Evolutionary conservation across 176 grass and related monocot species (phyloP).

Genomic region (Dactylis glomerata): DNA sequence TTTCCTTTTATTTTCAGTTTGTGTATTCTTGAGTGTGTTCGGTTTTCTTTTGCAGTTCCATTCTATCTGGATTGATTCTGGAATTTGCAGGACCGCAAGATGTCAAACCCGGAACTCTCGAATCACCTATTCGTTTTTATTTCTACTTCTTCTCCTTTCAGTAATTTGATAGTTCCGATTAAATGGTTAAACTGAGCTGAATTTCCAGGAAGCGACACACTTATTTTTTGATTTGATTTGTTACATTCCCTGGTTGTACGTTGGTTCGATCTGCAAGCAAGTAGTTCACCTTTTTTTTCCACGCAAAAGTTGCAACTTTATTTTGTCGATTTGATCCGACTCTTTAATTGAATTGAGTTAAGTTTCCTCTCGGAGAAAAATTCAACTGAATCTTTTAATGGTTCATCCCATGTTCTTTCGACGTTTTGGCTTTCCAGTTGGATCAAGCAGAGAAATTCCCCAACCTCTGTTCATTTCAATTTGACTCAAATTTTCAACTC

Average conservation of each 20-base stretch:
- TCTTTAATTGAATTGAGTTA: background rate
- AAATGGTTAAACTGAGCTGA: conserved; percentile 14
- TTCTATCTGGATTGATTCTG: background rate
- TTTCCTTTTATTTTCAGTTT: background rate
- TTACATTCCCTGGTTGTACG: background rate
- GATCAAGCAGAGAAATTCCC: background rate
- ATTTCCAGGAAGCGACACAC: background rate
- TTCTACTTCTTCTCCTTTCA: background rate
- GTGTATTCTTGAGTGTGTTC: too few species aligned
- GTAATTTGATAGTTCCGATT: background rate
- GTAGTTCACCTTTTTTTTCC: background rate
- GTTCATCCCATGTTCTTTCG: background rate
- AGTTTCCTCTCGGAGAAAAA: background rate
- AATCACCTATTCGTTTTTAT: background rate
- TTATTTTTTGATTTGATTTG: background rate
- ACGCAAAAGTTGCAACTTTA: background rate
- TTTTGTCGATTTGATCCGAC: conserved; percentile 7
- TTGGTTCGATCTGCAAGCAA: conserved; percentile 23
- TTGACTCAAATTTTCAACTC: background rate
- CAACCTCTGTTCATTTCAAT: background rate
- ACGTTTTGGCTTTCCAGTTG: background rate
- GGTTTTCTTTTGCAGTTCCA: background rate
- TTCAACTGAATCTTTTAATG: conserved; percentile 2
- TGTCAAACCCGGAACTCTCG: background rate
- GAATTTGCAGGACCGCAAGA: background rate